These are phyloP conservation scores for Metarhizium guizhouense DNA, from an alignment of 2,329 filamentous ascomycete genomes.

Conservation along the genomic window DNA sequence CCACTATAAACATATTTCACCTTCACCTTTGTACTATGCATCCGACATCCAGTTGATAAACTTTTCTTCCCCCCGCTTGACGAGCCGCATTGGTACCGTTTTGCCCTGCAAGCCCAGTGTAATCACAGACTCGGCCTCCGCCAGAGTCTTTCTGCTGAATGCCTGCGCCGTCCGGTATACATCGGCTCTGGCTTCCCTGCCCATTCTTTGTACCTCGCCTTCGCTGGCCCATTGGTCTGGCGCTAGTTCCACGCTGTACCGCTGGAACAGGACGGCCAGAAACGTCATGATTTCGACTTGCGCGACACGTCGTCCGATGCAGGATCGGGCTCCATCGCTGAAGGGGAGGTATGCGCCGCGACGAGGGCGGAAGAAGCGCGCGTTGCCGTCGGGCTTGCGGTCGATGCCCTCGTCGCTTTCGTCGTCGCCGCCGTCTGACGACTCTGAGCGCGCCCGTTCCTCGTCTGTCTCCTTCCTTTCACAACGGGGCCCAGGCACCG, in stretches of 20 bases:
- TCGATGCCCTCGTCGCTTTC: constrained; percentile 44
- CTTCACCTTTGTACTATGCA: not conserved
- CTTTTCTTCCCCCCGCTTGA: constrained; percentile 59
- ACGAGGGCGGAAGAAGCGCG: constrained; percentile 50
- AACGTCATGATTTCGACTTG: constrained; percentile 50
- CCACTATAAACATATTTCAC: not conserved
- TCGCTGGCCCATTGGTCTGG: constrained; percentile 50
- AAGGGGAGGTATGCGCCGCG: constrained; percentile 51
- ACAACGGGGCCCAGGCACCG: constrained; percentile 9
- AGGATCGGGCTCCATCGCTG: constrained; percentile 47
- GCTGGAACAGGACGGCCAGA: constrained; percentile 44
- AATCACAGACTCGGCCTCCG: constrained; percentile 51
- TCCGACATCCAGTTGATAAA: constrained; percentile 41
- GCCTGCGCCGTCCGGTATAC: constrained; percentile 55
- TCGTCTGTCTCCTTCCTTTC: not conserved
- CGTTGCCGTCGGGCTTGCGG: constrained; percentile 48
- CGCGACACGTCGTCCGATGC: constrained; percentile 48
- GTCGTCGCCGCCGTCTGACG: constrained; percentile 23
- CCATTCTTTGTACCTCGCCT: constrained; percentile 45
- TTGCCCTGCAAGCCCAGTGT: constrained; percentile 62
- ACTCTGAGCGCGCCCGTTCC: not conserved
- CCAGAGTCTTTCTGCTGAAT: constrained; percentile 42
- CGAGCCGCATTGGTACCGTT: constrained; percentile 57
- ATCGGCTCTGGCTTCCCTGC: constrained; percentile 30
- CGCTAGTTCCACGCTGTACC: constrained; percentile 61